Evolutionary conservation across 2,329 filamentous ascomycete genomes (phyloP).

Genomic region (Xylaria sp.): DNA sequence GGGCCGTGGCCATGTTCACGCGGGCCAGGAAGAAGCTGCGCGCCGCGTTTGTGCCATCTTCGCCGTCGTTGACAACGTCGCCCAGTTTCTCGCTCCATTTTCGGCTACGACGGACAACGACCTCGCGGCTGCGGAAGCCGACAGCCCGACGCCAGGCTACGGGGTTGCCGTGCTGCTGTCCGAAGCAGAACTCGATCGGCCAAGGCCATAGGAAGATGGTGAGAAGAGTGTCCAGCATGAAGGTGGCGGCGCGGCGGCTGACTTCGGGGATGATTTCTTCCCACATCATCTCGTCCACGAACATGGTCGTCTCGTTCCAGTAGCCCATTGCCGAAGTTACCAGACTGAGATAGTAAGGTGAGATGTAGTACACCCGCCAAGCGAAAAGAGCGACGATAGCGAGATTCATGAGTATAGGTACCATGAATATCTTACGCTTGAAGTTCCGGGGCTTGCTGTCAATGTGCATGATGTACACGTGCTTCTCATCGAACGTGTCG

Average conservation of each 20-base stretch:
- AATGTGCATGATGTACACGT: slow-evolving; percentile 87
- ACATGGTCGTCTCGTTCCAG: slow-evolving; percentile 72
- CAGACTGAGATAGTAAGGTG: slow-evolving; percentile 78
- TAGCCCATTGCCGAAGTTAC: slow-evolving; percentile 72
- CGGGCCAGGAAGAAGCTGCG: slow-evolving; percentile 69
- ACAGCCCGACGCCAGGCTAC: slow-evolving; percentile 76
- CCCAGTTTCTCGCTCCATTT: slow-evolving; percentile 73
- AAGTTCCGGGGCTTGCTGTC: slow-evolving; percentile 75
- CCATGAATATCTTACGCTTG: slow-evolving; percentile 84
- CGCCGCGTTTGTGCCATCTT: slow-evolving; percentile 53
- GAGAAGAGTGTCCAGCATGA: slow-evolving; percentile 79
- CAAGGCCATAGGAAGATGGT: slow-evolving; percentile 76
- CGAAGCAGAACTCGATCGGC: slow-evolving; percentile 77
- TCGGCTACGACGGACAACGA: slow-evolving; percentile 81
- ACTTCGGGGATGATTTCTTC: slow-evolving; percentile 66
- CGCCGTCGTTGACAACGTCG: slow-evolving; percentile 36
- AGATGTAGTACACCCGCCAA: slow-evolving; percentile 74
- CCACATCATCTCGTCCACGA: slow-evolving; percentile 66
- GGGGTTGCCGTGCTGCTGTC: slow-evolving; percentile 67
- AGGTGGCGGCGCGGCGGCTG: slow-evolving; percentile 67
- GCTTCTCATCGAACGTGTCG: slow-evolving; percentile 69
- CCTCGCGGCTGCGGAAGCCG: slow-evolving; percentile 82
- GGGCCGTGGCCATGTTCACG: slow-evolving; percentile 75
- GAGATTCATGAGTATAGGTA: slow-evolving; percentile 81
- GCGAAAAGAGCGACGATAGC: slow-evolving; percentile 71